Evolutionary conservation across 2,329 filamentous ascomycete genomes (phyloP), one percentile per base, ranked within the genome.

Genomic region (Trichoderma oligosporum): DNA sequence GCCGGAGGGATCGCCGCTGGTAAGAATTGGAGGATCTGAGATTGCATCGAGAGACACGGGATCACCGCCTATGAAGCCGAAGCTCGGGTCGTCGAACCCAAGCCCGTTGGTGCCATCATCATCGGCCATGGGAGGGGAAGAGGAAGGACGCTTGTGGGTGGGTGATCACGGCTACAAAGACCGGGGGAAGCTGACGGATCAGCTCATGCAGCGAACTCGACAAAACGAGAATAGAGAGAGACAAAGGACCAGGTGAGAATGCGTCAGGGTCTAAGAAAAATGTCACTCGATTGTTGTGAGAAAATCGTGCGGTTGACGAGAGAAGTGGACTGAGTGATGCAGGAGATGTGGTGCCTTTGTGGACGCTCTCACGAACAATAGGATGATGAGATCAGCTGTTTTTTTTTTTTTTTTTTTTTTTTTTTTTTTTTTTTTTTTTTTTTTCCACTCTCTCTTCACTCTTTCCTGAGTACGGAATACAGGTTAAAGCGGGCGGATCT

Each of bases 1-100:
- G 64, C 71, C 64, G 62, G 70, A 68, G 57, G 67, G 68, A 66
- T 73, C 64, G 61, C 69, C 69, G 63, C 62, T 62, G 61, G 64
- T 61, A 52, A 61, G 59, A 57, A 65, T 65, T 59, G 67, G 66
- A 60, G 66, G 67, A 62, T 72, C 65, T 14, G 67, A 61, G 55
- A 69, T 70, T 66, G 68, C 64, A 59, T 66, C 63, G 35, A 65
- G 58, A 47, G 61, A 52, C 22, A 63, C 65, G 45, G 67, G 64
- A 61, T 65, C 65, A 62, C 71, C 68, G 63, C 69, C 69, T 60
- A 73, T 66, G 62, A 74, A 73, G 60, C 63, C 68, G 57, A 73
- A 67, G 63, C 70, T 71, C 54, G 72, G 66, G 64, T 76, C 75
- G 56, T 77, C 75, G 62, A 78, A 71, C 67, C 74, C 74, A 64